Base-by-base conservation (phyloP, 2,329 filamentous ascomycete species). In the Dactylonectria macrodidyma region DNA sequence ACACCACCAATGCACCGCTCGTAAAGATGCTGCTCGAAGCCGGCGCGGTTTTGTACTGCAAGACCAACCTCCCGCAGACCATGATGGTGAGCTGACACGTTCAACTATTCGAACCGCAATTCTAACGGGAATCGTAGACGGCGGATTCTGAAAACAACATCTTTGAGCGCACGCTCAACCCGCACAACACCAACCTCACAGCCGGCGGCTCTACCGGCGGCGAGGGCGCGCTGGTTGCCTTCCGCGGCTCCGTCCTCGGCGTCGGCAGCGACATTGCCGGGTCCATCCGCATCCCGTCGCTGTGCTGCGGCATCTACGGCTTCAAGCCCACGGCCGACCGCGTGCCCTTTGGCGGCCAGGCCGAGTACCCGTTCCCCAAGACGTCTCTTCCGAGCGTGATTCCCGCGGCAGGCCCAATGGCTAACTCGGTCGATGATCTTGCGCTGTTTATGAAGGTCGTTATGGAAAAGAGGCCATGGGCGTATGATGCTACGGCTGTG, bases 61-160 rank as follows among this genome's bases (percentile, higher is more conserved):
- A 88, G 78, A 88, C 87, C 5, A 87, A 85, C 67, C 78, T 88
- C 7, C 85, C 86, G 0, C 90, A 89, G 14, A 88, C 88, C 78
- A 90, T 92, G 89, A 90, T 91, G 66, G 86, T 89, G 46, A 10
- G 58, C 8, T 14, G n/a, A 3, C 1, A 1, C 7, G 8, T 0
- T 2, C 1, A 16, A 1, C 2, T n/a, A 8, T n/a, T 19, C 8
- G 12, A 0, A 0, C 1, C 0, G 1, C 5, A 24, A 5, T 4
- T 24, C 62, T 74, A 3, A 74, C 22, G 1, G 12, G 1, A 0
- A 2, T 1, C 0, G 26, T 14, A 78, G 76, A 76, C 76, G 0
- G 74, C 73, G 1, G 77, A 78, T 30, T 75, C 76, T 5, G 90
- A 91, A 4, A 78, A 78, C 55, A 76, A 78, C 33, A 60, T 78